phyloP scores from a whole-genome alignment of 1,139 yeast genomes.

The Spathaspora sp. region DNA sequence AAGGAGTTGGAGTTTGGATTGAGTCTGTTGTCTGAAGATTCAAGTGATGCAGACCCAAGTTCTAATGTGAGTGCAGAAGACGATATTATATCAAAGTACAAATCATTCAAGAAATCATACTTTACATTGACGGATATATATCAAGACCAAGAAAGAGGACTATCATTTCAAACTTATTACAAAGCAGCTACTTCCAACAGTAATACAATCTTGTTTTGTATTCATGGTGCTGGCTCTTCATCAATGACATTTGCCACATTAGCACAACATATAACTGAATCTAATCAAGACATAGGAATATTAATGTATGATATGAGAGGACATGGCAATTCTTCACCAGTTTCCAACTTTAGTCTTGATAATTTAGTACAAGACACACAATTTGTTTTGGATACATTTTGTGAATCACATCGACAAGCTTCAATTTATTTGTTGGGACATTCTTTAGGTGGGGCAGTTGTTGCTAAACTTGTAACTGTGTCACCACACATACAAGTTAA shows the following conservation, averaged over 20 bases:
- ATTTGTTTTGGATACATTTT: conserved; percentile 43
- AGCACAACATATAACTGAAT: conserved; percentile 27
- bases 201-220: conserved; percentile 66
- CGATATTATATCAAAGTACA: conserved; percentile 5
- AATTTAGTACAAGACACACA: conserved; percentile 58
- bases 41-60: background rate
- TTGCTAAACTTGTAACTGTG: conserved; percentile 45
- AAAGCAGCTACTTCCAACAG: conserved; percentile 45
- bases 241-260: conserved; percentile 72
- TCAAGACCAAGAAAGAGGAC: conserved; percentile 6
- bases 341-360: conserved; percentile 47
- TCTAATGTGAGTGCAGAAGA: conserved; percentile 2
- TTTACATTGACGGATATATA: conserved; percentile 18
- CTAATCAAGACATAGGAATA: conserved; percentile 42
- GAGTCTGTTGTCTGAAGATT: conserved; percentile 29
- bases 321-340: conserved; percentile 54
- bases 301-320: conserved; percentile 80
- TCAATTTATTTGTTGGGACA: conserved; percentile 72
- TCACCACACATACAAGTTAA: conserved; percentile 43
- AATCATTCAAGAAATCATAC: conserved; percentile 16
- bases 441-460: conserved; percentile 87
- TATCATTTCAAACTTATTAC: conserved; percentile 57
- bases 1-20: conserved; percentile 41
- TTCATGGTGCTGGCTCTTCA: conserved; percentile 96
- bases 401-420: conserved; percentile 16